These are phyloP conservation scores for Vararia minispora DNA, from an alignment of 768 basidiomycete genomes.

Conservation along the genomic window DNA sequence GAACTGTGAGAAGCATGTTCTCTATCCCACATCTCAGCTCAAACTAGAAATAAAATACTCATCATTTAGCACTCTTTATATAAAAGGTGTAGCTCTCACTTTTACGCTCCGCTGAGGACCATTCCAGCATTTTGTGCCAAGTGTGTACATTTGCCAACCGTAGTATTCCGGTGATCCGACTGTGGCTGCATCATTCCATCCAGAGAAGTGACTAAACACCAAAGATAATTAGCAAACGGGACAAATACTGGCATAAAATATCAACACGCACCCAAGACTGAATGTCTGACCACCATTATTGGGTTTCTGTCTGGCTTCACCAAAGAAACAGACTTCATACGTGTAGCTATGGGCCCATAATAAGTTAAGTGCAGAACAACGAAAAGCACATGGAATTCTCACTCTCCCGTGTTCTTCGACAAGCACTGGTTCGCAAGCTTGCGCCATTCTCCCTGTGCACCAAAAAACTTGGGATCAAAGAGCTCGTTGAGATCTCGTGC, in stretches of 20 bases:
- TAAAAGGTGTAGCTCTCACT: conserved; percentile 29
- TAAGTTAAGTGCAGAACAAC: not conserved
- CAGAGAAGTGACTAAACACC: too few species aligned
- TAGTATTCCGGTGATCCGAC: conserved; percentile 69
- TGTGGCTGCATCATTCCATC: conserved; percentile 16
- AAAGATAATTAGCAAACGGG: not conserved
- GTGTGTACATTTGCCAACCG: conserved; percentile 67
- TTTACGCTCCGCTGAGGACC: conserved; percentile 82
- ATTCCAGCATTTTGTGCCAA: conserved; percentile 91
- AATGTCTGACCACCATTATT: conserved; percentile 63
- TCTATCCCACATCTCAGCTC: conserved; percentile 77
- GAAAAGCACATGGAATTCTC: conserved; percentile 25
- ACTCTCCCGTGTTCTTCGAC: conserved; percentile 83
- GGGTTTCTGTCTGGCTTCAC: conserved; percentile 79
- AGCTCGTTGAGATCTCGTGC: conserved; percentile 53
- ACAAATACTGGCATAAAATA: not conserved
- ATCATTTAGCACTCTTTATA: not conserved
- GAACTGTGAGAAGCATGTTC: conserved; percentile 66
- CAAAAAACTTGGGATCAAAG: conserved; percentile 56
- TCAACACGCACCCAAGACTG: conserved; percentile 66
- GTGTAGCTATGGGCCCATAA: conserved; percentile 51
- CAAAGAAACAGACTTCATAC: conserved; percentile 90
- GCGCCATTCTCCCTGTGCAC: conserved; percentile 87
- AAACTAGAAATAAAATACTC: conserved; percentile 35
- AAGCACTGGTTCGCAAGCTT: conserved; percentile 80